These are phyloP conservation scores for Solanum bulbocastanum DNA, from an alignment of 257 asterid species.

Conservation along the genomic window DNA sequence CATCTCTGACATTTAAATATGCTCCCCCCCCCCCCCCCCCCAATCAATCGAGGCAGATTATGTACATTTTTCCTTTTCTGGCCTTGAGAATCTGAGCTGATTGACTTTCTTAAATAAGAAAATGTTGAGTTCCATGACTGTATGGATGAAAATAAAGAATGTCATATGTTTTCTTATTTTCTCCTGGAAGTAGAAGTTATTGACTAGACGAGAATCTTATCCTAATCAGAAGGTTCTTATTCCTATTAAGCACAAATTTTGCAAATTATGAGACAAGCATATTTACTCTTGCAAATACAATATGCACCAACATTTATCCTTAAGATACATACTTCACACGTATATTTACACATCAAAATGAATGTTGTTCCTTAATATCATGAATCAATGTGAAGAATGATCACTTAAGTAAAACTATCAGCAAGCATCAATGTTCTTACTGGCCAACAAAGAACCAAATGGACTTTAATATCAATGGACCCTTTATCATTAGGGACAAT, in stretches of 20 bases:
- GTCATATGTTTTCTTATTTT: background rate
- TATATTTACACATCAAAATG: background rate
- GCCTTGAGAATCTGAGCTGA: background rate
- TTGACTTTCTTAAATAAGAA: background rate
- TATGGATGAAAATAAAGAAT: background rate
- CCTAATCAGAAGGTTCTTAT: background rate
- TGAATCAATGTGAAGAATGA: background rate
- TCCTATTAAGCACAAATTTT: background rate
- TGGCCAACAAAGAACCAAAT: background rate
- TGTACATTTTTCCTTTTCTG: background rate
- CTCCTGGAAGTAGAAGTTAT: background rate
- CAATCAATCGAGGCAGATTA: background rate
- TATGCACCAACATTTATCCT: background rate
- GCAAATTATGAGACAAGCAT: background rate
- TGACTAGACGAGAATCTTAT: background rate
- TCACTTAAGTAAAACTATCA: background rate
- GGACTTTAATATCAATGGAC: background rate
- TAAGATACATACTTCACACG: background rate
- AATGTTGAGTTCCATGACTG: background rate
- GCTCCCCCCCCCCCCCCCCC: rapidly evolving
- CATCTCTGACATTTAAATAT: background rate
- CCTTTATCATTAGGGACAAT: background rate
- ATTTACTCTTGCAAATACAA: background rate
- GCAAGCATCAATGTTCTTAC: background rate
- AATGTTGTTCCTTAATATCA: background rate